Evolutionary conservation across 306 rosid species (phyloP).

Genomic region (Mimosa pudica): DNA sequence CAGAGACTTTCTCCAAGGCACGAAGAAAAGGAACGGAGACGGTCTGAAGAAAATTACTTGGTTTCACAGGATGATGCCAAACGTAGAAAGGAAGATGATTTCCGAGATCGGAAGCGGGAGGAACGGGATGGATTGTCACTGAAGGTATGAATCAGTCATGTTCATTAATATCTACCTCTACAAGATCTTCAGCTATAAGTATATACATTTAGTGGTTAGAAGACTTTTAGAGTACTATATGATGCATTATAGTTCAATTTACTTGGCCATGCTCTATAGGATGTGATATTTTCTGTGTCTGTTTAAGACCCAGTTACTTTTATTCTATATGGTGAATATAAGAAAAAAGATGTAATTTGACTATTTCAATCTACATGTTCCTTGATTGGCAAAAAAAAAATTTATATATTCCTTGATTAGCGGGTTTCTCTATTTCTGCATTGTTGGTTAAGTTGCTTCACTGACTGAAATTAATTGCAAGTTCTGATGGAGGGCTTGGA

Average conservation of each 20-base stretch:
- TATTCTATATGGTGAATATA: background rate
- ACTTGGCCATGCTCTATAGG: background rate
- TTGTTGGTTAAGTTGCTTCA: slow-evolving; percentile 2
- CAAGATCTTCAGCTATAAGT: slow-evolving; percentile 9
- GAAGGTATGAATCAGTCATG: slow-evolving; percentile 60
- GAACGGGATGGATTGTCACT: slow-evolving; percentile 63
- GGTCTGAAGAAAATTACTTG: slow-evolving; percentile 82
- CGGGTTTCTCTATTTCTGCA: background rate
- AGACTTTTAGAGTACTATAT: background rate
- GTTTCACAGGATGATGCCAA: slow-evolving; percentile 82
- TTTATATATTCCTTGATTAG: slow-evolving; percentile 7
- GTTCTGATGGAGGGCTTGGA: background rate
- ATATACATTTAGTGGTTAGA: background rate
- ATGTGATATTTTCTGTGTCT: background rate
- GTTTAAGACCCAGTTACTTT: background rate
- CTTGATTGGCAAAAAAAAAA: no score
- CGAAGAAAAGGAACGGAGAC: slow-evolving; percentile 89
- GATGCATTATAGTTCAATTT: background rate
- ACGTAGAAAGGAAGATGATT: slow-evolving; percentile 94
- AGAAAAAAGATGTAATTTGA: slow-evolving; percentile 4
- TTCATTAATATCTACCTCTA: slow-evolving; percentile 11
- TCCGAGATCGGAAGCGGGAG: slow-evolving; percentile 92
- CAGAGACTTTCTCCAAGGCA: slow-evolving; percentile 97
- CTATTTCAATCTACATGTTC: background rate
- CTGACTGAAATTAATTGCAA: background rate